Percentiles rank a stretch among this genome's conserved stretches.
Conservation (phyloP, 257 asterid species). For the Ilex asprella region DNA sequence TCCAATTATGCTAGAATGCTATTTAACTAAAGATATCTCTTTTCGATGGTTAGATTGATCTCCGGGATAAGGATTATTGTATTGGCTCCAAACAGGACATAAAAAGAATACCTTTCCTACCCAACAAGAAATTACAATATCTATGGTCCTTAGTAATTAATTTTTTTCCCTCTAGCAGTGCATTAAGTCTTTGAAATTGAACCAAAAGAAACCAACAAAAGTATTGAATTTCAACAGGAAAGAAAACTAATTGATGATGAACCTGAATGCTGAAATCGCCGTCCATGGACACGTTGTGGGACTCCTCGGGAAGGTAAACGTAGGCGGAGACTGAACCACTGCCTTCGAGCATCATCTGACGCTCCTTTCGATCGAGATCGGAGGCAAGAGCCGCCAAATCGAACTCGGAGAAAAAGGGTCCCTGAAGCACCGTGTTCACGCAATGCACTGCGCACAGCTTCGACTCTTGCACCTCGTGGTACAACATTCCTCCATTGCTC, state of each 20-base stretch:
- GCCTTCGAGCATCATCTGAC: slow-evolving; percentile 82
- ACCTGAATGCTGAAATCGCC: slow-evolving; percentile 76
- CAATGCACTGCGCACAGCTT: slow-evolving; percentile 99
- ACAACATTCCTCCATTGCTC: slow-evolving; percentile 91
- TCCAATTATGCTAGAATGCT: too few species aligned
- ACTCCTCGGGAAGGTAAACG: slow-evolving; percentile 47
- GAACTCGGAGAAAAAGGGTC: slow-evolving; percentile 94
- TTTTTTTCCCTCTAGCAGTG: too few species aligned
- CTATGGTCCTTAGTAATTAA: too few species aligned
- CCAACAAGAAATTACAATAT: too few species aligned
- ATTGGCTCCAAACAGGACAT: too few species aligned
- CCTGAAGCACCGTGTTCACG: slow-evolving; percentile 94
- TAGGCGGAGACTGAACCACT: slow-evolving; percentile 30
- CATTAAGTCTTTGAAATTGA: too few species aligned
- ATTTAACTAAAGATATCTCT: too few species aligned
- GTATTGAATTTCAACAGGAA: too few species aligned
- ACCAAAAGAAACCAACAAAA: too few species aligned
- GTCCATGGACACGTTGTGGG: slow-evolving; percentile 60
- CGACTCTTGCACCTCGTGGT: slow-evolving; percentile 99
- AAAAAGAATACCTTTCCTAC: too few species aligned
- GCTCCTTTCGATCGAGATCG: slow-evolving; percentile 82
- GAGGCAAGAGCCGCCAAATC: slow-evolving; percentile 98
- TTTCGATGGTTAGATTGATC: too few species aligned
- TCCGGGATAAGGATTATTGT: too few species aligned
- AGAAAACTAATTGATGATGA: not conserved